These are phyloP conservation scores for Trypanosoma lewisi DNA, from an alignment of 208 protist species.

Conservation along the genomic window DNA sequence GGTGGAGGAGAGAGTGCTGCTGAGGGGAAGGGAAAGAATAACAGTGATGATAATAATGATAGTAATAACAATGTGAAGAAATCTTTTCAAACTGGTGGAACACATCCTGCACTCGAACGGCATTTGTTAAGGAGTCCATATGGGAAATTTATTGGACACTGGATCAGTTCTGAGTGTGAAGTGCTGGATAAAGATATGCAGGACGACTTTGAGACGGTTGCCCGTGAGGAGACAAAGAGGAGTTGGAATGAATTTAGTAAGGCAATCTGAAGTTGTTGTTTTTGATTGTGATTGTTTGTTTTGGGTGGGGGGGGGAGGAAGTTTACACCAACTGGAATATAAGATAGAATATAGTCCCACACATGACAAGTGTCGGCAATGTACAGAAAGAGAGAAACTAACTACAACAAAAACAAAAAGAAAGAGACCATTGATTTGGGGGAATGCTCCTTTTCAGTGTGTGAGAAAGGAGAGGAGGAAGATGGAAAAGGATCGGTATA, in stretches of 20 bases:
- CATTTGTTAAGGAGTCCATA: background rate
- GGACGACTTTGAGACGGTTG: background rate
- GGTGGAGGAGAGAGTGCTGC: background rate
- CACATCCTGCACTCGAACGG: background rate
- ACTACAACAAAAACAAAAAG: background rate
- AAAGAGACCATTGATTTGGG: too few species aligned
- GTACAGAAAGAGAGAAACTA: background rate
- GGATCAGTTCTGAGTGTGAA: constrained; percentile 17
- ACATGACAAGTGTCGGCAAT: background rate
- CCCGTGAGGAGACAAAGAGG: background rate
- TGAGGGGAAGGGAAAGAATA: constrained; percentile 2
- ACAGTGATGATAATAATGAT: too few species aligned
- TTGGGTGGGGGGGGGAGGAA: background rate
- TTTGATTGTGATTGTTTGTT: background rate
- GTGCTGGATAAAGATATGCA: constrained; percentile 10
- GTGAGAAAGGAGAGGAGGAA: background rate
- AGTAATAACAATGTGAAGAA: too few species aligned
- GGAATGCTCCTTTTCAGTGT: background rate
- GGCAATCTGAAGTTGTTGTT: background rate
- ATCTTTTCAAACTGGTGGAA: too few species aligned
- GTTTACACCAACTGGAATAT: background rate
- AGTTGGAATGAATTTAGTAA: background rate
- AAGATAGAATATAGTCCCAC: background rate
- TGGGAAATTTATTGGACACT: constrained; percentile 17
- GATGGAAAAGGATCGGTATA: background rate